A percentile compares a stretch with the other conserved stretches of the same genome.
Conservation (phyloP, 2,329 filamentous ascomycete genomes). For the Colletotrichum godetiae region DNA sequence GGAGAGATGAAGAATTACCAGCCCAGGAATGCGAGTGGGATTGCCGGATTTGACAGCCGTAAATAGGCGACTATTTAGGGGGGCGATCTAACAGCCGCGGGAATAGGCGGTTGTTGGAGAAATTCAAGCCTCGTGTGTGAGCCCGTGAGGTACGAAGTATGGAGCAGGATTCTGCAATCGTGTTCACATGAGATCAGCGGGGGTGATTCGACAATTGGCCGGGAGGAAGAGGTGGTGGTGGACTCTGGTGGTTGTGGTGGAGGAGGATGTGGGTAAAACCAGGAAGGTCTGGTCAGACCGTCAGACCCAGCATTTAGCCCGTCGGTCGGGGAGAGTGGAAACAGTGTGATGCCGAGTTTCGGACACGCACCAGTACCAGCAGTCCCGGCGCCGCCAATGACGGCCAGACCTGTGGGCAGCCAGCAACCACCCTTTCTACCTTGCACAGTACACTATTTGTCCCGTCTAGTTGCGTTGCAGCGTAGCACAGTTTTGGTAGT, state of each 20-base stretch:
- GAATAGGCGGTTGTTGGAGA: slow-evolving; percentile 28
- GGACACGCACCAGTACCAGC: slow-evolving; percentile 16
- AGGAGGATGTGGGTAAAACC: not conserved
- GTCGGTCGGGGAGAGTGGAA: not conserved
- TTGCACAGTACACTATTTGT: not conserved
- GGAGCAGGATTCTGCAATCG: slow-evolving; percentile 28
- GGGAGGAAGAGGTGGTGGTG: not conserved
- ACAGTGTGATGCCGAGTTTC: slow-evolving; percentile 29
- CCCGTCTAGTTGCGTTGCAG: not conserved
- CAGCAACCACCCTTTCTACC: no score
- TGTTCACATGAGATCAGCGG: slow-evolving; percentile 35
- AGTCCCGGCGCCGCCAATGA: not conserved
- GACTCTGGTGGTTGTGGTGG: not conserved
- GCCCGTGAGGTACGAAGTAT: not conserved
- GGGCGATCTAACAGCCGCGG: slow-evolving; percentile 21
- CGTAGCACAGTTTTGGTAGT: not conserved
- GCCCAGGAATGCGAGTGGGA: not conserved
- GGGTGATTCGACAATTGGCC: slow-evolving; percentile 30
- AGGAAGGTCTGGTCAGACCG: not conserved
- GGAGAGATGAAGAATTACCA: slow-evolving; percentile 2
- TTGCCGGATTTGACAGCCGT: slow-evolving; percentile 26
- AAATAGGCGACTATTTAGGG: not conserved
- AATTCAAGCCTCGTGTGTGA: slow-evolving; percentile 14
- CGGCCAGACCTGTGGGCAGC: not conserved
- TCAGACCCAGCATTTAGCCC: not conserved